phyloP scores from a whole-genome alignment of 257 asterid species.

The Paraleonurus japonicus region DNA sequence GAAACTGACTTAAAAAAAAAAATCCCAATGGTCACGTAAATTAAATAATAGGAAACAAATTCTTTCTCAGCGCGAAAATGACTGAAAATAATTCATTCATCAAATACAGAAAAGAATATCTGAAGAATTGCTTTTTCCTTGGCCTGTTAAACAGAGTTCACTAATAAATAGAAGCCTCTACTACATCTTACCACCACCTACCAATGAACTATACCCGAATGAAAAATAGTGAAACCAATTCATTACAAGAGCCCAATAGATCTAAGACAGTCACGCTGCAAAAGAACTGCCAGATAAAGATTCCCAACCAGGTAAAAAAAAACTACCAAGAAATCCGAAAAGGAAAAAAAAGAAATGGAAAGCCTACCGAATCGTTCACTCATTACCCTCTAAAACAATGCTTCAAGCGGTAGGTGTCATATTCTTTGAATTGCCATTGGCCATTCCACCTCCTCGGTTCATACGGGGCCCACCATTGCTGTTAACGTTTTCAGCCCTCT shows the following conservation, averaged over 20 bases:
- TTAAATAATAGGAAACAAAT: not conserved
- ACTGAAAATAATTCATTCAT: not conserved
- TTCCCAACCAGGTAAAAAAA: not conserved
- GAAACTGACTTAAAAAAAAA: no score
- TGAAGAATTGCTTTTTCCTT: slow-evolving; percentile 3
- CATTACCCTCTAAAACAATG: slow-evolving; percentile 7
- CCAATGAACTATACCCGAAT: slow-evolving; percentile 32
- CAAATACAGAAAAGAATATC: not conserved
- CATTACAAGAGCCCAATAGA: slow-evolving; percentile 20
- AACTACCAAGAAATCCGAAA: not conserved
- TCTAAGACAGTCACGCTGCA: slow-evolving; percentile 20
- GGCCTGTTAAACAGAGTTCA: slow-evolving; percentile 10
- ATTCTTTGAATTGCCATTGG: slow-evolving; percentile 53
- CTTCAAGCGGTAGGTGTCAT: slow-evolving; percentile 65
- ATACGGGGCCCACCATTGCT: slow-evolving; percentile 48
- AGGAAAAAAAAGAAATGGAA: not conserved
- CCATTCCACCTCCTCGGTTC: slow-evolving; percentile 52
- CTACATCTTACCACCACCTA: slow-evolving; percentile 18
- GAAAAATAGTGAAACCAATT: slow-evolving; percentile 27
- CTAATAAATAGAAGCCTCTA: slow-evolving; percentile 23
- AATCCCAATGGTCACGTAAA: not conserved
- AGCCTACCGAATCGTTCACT: slow-evolving; percentile 25
- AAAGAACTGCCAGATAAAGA: slow-evolving; percentile 7
- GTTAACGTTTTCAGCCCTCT: slow-evolving; percentile 39
- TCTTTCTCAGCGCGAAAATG: not conserved